Conservation (phyloP, 768 basidiomycete species). For the Trametes sanguinea region DNA sequence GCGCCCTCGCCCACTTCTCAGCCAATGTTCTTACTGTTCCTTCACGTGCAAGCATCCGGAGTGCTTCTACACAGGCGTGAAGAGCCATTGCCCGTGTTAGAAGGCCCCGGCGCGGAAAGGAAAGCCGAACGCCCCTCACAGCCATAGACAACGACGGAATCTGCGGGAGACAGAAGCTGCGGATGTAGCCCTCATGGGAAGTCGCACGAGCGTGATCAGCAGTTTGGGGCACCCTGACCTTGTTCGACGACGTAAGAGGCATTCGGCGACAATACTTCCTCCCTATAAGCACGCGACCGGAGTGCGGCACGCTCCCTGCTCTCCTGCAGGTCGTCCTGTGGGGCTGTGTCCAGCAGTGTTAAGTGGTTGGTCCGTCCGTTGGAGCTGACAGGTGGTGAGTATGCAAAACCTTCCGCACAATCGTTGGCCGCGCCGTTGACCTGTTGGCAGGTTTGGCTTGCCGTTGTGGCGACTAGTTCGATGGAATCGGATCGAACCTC, state of each 20-base stretch:
- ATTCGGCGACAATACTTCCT: not conserved
- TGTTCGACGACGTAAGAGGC: not conserved
- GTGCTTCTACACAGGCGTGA: not conserved
- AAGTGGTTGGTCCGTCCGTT: too few species aligned
- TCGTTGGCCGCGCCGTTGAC: too few species aligned
- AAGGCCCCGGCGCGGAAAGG: not conserved
- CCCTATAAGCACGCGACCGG: slow-evolving; percentile 7
- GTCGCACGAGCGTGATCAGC: slow-evolving; percentile 1
- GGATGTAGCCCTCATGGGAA: slow-evolving; percentile 16
- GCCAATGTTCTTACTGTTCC: not conserved
- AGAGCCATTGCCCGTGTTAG: not conserved
- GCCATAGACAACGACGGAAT: not conserved
- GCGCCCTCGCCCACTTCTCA: not conserved
- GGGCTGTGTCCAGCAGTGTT: too few species aligned
- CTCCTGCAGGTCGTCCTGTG: not conserved
- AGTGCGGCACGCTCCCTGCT: not conserved
- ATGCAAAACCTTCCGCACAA: too few species aligned
- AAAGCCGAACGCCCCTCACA: not conserved
- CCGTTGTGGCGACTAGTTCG: not conserved
- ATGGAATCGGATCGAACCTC: not conserved
- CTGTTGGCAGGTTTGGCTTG: not conserved
- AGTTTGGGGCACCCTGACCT: not conserved
- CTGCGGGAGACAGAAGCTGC: slow-evolving; percentile 1
- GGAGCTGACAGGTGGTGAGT: slow-evolving; percentile 5
- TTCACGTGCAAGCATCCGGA: not conserved